Conservation (phyloP, 2,329 filamentous ascomycete species). For the Saccharata proteae region DNA sequence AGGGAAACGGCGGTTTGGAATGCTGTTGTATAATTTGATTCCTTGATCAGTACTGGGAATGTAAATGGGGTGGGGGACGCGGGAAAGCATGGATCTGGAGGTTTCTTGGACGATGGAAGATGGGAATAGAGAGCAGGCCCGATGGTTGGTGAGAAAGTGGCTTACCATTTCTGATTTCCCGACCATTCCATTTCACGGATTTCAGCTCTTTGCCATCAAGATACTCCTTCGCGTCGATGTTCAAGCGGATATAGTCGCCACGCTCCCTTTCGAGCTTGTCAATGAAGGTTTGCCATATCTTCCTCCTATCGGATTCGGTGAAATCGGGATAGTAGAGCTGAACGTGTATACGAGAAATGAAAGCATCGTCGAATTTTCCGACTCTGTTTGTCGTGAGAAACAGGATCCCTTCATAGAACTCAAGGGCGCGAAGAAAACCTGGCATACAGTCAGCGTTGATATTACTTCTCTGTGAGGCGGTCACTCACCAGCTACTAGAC, state of each 20-base stretch:
- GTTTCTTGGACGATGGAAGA: too few relatives aligned
- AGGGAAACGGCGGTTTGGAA: slow-evolving; percentile 15
- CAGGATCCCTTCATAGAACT: slow-evolving; percentile 29
- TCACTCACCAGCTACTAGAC: slow-evolving; percentile 15
- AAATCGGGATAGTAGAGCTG: slow-evolving; percentile 12
- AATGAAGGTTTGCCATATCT: slow-evolving; percentile 18
- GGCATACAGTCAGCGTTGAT: neutral
- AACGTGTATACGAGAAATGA: slow-evolving; percentile 22
- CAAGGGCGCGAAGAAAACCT: slow-evolving; percentile 24
- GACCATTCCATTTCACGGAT: slow-evolving; percentile 17
- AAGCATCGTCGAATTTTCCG: slow-evolving; percentile 21
- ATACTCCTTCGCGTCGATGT: slow-evolving; percentile 11
- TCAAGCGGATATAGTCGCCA: slow-evolving; percentile 8
- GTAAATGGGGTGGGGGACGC: too few relatives aligned
- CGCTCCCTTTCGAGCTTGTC: slow-evolving; percentile 11
- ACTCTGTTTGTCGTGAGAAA: slow-evolving; percentile 28
- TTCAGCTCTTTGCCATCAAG: slow-evolving; percentile 11
- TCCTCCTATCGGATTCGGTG: slow-evolving; percentile 7
- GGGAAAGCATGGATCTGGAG: too few relatives aligned
- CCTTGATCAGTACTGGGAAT: too few relatives aligned
- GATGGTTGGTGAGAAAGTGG: neutral
- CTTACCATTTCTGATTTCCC: slow-evolving; percentile 19
- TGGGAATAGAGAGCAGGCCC: slow-evolving; percentile 1
- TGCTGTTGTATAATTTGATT: slow-evolving; percentile 9
- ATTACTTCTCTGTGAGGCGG: neutral